A percentile compares a stretch with the other conserved stretches of the same genome.
These are phyloP conservation scores for Auricularia sp. DNA, from an alignment of 768 basidiomycete genomes.

Conservation along the genomic window DNA sequence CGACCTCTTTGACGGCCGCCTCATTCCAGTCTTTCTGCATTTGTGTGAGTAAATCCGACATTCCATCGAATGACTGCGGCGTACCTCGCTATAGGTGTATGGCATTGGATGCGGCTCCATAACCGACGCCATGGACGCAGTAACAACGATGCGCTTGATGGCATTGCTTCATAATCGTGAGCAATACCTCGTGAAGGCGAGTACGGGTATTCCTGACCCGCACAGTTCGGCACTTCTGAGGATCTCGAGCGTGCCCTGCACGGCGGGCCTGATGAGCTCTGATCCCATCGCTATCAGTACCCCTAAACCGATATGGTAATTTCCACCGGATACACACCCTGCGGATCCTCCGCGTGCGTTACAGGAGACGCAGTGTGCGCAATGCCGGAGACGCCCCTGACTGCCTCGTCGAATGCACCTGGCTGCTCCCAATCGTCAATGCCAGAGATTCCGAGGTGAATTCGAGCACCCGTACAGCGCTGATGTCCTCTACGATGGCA, in stretches of 20 bases:
- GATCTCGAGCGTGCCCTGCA: constrained; percentile 25
- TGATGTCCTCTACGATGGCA: constrained; percentile 34
- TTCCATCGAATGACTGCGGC: neutral
- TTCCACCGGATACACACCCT: neutral
- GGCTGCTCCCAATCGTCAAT: neutral
- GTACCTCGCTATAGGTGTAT: constrained; percentile 14
- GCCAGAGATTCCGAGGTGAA: neutral
- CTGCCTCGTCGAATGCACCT: constrained; percentile 12
- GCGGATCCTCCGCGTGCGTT: neutral
- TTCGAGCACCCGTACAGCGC: constrained; percentile 14
- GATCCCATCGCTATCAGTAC: neutral
- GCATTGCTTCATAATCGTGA: constrained; percentile 10
- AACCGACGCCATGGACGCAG: constrained; percentile 26
- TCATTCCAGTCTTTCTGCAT: constrained; percentile 19
- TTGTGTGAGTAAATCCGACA: neutral
- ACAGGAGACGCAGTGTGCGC: constrained; percentile 12
- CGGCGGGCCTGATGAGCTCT: constrained; percentile 26
- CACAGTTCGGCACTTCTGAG: constrained; percentile 12
- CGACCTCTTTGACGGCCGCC: constrained; percentile 12
- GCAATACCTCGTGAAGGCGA: neutral
- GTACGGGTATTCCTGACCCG: constrained; percentile 9
- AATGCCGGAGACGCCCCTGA: constrained; percentile 12
- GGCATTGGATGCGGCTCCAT: constrained; percentile 12
- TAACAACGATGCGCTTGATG: constrained; percentile 26
- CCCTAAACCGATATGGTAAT: neutral